Base-by-base conservation (phyloP, 2,329 filamentous ascomycete species). In the Thermothelomyces thermophilus region DNA sequence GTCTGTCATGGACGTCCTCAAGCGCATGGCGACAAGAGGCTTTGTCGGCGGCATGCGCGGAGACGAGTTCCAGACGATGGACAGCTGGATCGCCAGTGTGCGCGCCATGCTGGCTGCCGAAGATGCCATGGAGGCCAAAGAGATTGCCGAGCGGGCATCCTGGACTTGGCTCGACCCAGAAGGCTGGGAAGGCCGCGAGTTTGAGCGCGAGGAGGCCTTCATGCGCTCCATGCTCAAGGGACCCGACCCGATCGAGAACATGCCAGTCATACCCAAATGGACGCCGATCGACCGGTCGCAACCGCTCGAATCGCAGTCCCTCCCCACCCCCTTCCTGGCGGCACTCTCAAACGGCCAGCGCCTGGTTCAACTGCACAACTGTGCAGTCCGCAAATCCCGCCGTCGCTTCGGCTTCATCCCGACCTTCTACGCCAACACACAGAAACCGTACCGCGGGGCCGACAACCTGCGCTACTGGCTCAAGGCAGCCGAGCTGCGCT, bases 381-480 rank as follows among this genome's bases (percentile, higher is more conserved):
- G 85, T 13, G 82, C 88, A 0, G 87, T 98, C 28, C 82, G 82
- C 62, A 87, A 87, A 64, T 96, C 90, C 19, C 83, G 85, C 63
- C 79, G 88, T 26, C 87, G 86, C 7, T 97, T 97, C 64, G 90
- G 90, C 46, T 81, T 87, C 55, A 96, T 98, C 63, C 89, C 88
- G 50, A 79, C 79, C 9, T 96, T 86, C 67, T 93, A 97, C 66
- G 84, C 83, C n/a, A 90, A 98, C 66, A 91, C 93, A 9, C 84
- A 82, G 53, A 97, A 97, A 69, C 93, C 93, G 0, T 98, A 98
- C 66, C 85, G 93, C 42, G 84, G 84, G 55, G 89, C 90, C 3
- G 93, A 98, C 60, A 98, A 98, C 66, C 75, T 98, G 54, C 82
- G 90, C 35, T 98, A 86, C 73, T 98, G 93, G 91, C 80, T 87